Conservation (phyloP, 2,329 filamentous ascomycete genomes). For the Aureobasidium melanogenum region DNA sequence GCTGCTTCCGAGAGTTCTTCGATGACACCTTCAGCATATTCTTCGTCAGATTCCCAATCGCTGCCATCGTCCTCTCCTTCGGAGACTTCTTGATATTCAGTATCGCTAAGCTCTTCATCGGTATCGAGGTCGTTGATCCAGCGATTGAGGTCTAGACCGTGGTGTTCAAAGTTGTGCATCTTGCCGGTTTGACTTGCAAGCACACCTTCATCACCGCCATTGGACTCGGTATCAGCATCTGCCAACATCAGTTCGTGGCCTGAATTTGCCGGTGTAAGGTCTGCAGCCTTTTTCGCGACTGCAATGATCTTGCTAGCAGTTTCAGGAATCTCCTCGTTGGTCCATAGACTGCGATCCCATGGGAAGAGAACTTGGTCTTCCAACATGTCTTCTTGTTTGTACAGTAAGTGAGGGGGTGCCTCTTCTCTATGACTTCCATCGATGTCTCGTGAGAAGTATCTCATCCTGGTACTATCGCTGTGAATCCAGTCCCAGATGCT, state of each 20-base stretch:
- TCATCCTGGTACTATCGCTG: constrained; percentile 12
- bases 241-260: neutral
- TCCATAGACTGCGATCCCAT: constrained; percentile 16
- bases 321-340: constrained; percentile 2
- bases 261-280: neutral
- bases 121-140: constrained; percentile 11
- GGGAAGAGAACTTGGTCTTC: constrained; percentile 36
- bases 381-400: constrained; percentile 32
- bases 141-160: constrained; percentile 8
- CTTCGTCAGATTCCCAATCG: constrained; percentile 6
- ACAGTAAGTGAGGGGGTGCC: constrained; percentile 23
- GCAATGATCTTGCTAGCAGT: neutral
- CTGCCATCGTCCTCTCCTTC: constrained; percentile 10
- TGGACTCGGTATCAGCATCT: neutral
- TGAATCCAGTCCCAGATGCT: constrained; percentile 29
- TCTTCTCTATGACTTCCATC: constrained; percentile 10
- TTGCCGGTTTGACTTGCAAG: constrained; percentile 6
- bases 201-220: constrained; percentile 4
- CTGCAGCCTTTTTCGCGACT: constrained; percentile 3
- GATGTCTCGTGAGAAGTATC: constrained; percentile 14
- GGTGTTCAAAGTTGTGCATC: constrained; percentile 10
- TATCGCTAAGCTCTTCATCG: constrained; percentile 10
- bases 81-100: constrained; percentile 5
- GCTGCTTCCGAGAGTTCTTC: constrained; percentile 11
- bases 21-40: constrained; percentile 8